Evolutionary conservation across 169 alveolate species (phyloP).

Genomic region (Plasmodium gaboni): DNA sequence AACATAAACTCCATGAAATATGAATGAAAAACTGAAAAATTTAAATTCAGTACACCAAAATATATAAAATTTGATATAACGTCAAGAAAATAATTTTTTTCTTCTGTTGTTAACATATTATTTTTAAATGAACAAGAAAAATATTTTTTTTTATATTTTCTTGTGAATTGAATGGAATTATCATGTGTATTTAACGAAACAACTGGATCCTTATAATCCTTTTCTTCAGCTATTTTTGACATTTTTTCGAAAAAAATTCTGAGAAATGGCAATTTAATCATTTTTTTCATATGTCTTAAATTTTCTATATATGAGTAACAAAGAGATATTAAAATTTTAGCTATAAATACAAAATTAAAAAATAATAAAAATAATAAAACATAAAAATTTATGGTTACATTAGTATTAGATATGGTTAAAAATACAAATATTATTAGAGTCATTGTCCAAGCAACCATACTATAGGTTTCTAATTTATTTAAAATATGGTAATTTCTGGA

Average conservation of each 20-base stretch:
- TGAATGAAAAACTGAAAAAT: constrained; percentile 85
- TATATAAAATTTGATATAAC: constrained; percentile 83
- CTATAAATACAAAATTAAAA: constrained; percentile 77
- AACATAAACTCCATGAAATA: constrained; percentile 80
- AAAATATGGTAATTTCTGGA: constrained; percentile 85
- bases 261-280: constrained; percentile 75
- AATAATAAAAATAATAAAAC: constrained; percentile 63
- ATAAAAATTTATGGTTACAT: constrained; percentile 55
- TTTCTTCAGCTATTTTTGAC: constrained; percentile 78
- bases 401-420: constrained; percentile 59
- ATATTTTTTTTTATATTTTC: constrained; percentile 61
- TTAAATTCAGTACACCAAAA: constrained; percentile 84
- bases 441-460: constrained; percentile 89
- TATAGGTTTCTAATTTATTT: constrained; percentile 87
- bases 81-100: constrained; percentile 81
- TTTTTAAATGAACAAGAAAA: constrained; percentile 19
- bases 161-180: constrained; percentile 77
- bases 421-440: constrained; percentile 80
- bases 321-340: constrained; percentile 71
- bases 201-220: constrained; percentile 77
- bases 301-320: constrained; percentile 78
- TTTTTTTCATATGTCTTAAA: constrained; percentile 75
- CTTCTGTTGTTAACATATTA: constrained; percentile 68
- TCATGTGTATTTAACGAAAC: constrained; percentile 74
- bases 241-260: constrained; percentile 75